These are phyloP conservation scores for Vararia minispora DNA, from an alignment of 768 basidiomycete genomes.

Conservation along the genomic window DNA sequence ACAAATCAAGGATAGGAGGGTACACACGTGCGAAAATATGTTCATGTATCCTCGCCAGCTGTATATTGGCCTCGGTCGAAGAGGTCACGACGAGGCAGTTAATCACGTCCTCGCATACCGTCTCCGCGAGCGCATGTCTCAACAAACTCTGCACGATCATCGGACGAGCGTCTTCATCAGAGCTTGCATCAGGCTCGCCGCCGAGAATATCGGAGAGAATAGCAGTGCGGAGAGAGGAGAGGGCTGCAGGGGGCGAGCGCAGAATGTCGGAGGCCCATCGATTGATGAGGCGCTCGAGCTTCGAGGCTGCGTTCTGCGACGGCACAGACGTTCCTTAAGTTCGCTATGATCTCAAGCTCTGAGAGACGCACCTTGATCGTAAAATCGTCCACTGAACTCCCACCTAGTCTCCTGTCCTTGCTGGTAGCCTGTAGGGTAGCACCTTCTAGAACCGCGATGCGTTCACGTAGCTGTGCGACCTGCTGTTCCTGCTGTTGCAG, in stretches of 20 bases:
- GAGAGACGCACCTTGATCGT: constrained; percentile 59
- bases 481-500: constrained; percentile 79
- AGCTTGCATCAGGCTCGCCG: constrained; percentile 33
- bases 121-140: constrained; percentile 71
- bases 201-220: constrained; percentile 48
- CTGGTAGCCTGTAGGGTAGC: constrained; percentile 23
- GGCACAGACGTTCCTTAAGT: background rate
- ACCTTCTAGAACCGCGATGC: constrained; percentile 70
- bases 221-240: constrained; percentile 44
- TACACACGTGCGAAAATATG: constrained; percentile 76
- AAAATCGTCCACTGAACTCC: constrained; percentile 74
- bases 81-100: constrained; percentile 84
- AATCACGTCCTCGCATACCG: constrained; percentile 66
- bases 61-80: constrained; percentile 72
- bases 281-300: constrained; percentile 74
- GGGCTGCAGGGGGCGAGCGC: constrained; percentile 40
- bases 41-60: constrained; percentile 80
- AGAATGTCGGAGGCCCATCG: constrained; percentile 79
- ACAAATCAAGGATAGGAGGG: no score
- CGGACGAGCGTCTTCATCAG: constrained; percentile 25
- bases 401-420: constrained; percentile 32
- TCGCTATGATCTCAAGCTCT: background rate
- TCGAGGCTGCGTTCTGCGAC: constrained; percentile 64
- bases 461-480: constrained; percentile 58
- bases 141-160: constrained; percentile 75